These are phyloP conservation scores for Rhodotorula graminis DNA, from an alignment of 768 basidiomycete genomes.

Conservation along the genomic window DNA sequence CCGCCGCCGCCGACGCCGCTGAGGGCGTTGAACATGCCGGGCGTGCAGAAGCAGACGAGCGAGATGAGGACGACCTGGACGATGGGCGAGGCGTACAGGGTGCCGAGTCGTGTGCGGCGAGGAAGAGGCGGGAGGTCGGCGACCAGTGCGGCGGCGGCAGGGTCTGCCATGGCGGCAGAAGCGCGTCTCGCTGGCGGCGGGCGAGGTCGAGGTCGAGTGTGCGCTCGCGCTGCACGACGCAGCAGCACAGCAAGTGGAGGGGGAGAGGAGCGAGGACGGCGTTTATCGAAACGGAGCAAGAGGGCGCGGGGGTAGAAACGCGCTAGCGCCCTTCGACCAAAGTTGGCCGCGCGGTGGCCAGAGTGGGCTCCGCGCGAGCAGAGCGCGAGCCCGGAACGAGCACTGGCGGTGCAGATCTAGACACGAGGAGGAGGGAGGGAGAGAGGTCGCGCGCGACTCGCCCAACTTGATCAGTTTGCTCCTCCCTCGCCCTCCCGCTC, in stretches of 20 bases:
- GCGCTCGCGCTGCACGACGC: too few species aligned
- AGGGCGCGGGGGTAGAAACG: neutral
- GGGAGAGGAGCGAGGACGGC: neutral
- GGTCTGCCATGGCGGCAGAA: neutral
- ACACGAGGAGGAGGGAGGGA: neutral
- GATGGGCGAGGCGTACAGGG: slow-evolving; percentile 1
- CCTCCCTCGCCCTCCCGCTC: neutral
- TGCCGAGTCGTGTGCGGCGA: neutral
- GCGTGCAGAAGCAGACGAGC: slow-evolving; percentile 23
- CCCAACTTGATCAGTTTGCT: neutral
- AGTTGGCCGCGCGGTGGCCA: neutral
- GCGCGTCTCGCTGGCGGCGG: too few species aligned
- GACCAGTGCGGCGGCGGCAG: neutral
- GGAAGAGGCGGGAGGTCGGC: slow-evolving; percentile 17
- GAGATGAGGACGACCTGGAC: slow-evolving; percentile 22
- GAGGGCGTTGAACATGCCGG: slow-evolving; percentile 22
- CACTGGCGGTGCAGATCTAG: neutral
- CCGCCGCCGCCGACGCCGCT: slow-evolving; percentile 55
- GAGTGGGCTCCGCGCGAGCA: neutral
- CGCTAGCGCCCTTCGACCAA: neutral
- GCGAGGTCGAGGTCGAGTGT: too few species aligned
- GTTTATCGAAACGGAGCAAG: neutral
- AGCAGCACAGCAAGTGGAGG: neutral
- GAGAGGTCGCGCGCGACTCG: neutral
- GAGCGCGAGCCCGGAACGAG: neutral